These are phyloP conservation scores for Alloascoidea africana DNA, from an alignment of 805 yeast species.

Conservation along the genomic window DNA sequence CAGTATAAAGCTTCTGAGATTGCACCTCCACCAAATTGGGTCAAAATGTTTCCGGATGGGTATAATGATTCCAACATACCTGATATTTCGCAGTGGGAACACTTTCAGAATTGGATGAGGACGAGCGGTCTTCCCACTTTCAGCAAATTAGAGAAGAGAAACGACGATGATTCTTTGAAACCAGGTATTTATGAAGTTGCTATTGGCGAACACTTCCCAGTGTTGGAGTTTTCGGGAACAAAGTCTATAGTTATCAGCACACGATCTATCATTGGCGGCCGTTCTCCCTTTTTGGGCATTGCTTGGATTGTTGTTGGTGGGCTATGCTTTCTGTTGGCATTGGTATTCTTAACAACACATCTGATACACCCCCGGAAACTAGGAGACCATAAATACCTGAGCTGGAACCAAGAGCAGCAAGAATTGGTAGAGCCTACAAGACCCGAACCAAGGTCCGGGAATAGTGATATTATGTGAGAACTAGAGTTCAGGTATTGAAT, in stretches of 20 bases:
- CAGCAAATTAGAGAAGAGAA: conserved; percentile 67
- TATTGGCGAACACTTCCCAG: conserved; percentile 71
- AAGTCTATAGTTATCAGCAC: conserved; percentile 75
- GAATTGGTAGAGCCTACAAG: no score
- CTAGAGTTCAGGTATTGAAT: no score
- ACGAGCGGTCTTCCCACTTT: conserved; percentile 90
- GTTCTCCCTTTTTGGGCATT: conserved; percentile 72
- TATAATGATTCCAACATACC: conserved; percentile 76
- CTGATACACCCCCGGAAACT: conserved; percentile 70
- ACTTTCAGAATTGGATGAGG: conserved; percentile 95
- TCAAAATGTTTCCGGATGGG: conserved; percentile 63
- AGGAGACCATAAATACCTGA: conserved; percentile 64
- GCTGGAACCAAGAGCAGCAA: conserved; percentile 23
- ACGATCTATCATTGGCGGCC: conserved; percentile 72
- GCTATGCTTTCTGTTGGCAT: conserved; percentile 52
- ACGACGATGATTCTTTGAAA: conserved; percentile 36
- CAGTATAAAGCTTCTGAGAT: conserved; percentile 50
- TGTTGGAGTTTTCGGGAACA: conserved; percentile 72
- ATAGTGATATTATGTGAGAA: no score
- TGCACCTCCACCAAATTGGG: conserved; percentile 95
- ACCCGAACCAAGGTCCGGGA: no score
- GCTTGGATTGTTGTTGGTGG: conserved; percentile 79
- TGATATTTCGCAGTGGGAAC: conserved; percentile 61
- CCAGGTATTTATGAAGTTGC: conserved; percentile 59
- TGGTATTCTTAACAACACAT: conserved; percentile 67